Evolutionary conservation across 352 stramenopile species (phyloP), one percentile per base, ranked within the genome.

Genomic region (Globisporangium acanthophoron): DNA sequence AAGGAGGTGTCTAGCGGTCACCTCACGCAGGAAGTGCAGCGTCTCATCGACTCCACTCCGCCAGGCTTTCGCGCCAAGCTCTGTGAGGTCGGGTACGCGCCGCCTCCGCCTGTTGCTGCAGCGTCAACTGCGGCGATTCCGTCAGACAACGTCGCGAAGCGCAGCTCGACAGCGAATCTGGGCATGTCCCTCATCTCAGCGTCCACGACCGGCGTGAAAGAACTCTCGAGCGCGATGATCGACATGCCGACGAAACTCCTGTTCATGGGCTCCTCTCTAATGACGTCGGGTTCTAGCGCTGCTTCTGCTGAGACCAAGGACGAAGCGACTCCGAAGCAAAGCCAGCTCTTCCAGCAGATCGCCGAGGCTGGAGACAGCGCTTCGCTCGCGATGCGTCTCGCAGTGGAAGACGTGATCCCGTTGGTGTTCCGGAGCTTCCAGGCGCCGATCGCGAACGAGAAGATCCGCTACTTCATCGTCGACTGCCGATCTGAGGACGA

Each of bases 361-460:
- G 71, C 80, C 8, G 66, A 85, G n/a, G 74, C 73, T 0, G 71
- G 75, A n/a, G 65, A 71, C 8, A 66, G 74, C 20, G 71, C 74
- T 8, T 75, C 78, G 15, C 60, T 88, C 15, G 74, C 74, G 7
- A 73, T 91, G 67, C 75, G 70, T 0, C 70, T 94, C n/a, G 62
- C 76, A 3, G 71, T 69, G 3, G 69, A 56, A 3, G 78, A 90
- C 47, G 79, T 92, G 3, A 85, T 92, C 3, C 78, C 80, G 2
- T 72, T 70, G 0, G 74, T 94, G 20, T 94, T 94, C 51, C 74
- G 70, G 45, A 83, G 76, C 43, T 90, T 92, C 61, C 74, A 90
- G 56, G 67, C 70, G 5, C 52, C 66, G 11, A 40, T 59, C 40
- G 20, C 33, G 9, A 64, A 71, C 40, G 66, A 71, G 5, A 74